These are phyloP conservation scores for Aspergillus bombycis DNA, from an alignment of 2,329 filamentous ascomycete species.

Conservation along the genomic window DNA sequence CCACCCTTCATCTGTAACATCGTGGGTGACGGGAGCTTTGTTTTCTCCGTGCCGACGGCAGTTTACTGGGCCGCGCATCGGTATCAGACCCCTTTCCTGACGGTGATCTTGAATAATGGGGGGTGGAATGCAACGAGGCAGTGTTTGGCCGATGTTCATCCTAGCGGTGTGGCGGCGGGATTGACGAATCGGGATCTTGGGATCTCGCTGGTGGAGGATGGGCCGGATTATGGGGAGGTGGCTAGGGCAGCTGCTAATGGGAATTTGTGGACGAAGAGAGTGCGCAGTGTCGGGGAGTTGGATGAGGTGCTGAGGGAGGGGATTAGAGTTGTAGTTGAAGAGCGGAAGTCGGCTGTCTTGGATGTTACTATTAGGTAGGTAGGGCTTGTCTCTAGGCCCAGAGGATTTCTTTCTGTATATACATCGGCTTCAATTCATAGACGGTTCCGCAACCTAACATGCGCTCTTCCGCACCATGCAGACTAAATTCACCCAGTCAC, in stretches of 20 bases:
- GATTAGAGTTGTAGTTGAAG: neutral
- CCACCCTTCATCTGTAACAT: slow-evolving; percentile 11
- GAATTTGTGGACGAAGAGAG: slow-evolving; percentile 23
- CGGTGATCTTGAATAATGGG: slow-evolving; percentile 68
- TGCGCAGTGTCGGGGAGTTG: slow-evolving; percentile 17
- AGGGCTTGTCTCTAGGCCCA: too few species aligned
- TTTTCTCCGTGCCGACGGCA: slow-evolving; percentile 65
- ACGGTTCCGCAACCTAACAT: too few species aligned
- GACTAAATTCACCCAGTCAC: neutral
- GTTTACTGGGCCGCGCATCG: slow-evolving; percentile 70
- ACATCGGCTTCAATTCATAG: too few species aligned
- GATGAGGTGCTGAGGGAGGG: slow-evolving; percentile 20
- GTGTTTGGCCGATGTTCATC: slow-evolving; percentile 25
- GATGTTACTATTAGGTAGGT: slow-evolving; percentile 22
- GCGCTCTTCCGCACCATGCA: neutral
- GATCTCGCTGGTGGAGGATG: slow-evolving; percentile 25
- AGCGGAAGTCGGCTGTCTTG: slow-evolving; percentile 16
- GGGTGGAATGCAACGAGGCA: slow-evolving; percentile 56
- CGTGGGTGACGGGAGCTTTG: slow-evolving; percentile 67
- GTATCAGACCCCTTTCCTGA: slow-evolving; percentile 66
- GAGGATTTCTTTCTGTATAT: too few species aligned
- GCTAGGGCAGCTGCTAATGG: slow-evolving; percentile 26
- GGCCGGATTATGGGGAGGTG: slow-evolving; percentile 25
- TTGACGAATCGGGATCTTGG: slow-evolving; percentile 22
- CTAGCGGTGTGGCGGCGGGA: slow-evolving; percentile 17